Evolutionary conservation across 371 early-diverging fungal species (phyloP).

Genomic region (Mortierella sp.): DNA sequence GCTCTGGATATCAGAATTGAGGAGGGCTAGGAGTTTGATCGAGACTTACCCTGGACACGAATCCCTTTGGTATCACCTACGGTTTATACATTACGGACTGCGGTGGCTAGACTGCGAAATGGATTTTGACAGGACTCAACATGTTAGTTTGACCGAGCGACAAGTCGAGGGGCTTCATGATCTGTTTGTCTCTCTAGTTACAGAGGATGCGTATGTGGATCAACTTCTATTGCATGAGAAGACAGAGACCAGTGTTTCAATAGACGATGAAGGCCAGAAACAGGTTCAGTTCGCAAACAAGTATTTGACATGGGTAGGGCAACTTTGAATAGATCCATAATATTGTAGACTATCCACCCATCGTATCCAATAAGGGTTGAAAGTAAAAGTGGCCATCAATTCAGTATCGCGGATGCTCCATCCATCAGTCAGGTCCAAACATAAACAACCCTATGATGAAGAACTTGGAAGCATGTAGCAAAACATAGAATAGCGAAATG

Average conservation of each 20-base stretch:
- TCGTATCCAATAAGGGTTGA: too few species aligned
- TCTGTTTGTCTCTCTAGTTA: constrained; percentile 11
- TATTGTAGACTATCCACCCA: too few species aligned
- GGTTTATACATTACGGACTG: constrained; percentile 58
- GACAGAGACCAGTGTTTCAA: not conserved
- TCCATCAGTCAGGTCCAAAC: not conserved
- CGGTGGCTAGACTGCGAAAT: constrained; percentile 50
- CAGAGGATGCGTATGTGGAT: not conserved
- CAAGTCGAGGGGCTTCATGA: not conserved
- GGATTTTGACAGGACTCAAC: not conserved
- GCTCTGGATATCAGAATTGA: constrained; percentile 51
- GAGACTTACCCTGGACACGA: constrained; percentile 68
- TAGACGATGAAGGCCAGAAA: constrained; percentile 2
- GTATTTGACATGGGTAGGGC: constrained; percentile 15
- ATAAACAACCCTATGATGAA: too few species aligned
- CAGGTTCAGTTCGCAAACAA: not conserved
- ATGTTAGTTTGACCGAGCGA: not conserved
- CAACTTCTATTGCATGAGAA: not conserved
- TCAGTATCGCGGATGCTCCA: too few species aligned
- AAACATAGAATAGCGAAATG: too few species aligned
- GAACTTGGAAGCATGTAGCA: too few species aligned
- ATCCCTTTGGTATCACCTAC: constrained; percentile 70
- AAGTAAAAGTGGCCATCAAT: too few species aligned
- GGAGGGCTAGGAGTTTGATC: constrained; percentile 57
- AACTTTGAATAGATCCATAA: not conserved